A percentile compares a stretch with the other conserved stretches of the same genome.
These are phyloP conservation scores for Aleurites moluccanus DNA, from an alignment of 441 rosid species.

Conservation along the genomic window DNA sequence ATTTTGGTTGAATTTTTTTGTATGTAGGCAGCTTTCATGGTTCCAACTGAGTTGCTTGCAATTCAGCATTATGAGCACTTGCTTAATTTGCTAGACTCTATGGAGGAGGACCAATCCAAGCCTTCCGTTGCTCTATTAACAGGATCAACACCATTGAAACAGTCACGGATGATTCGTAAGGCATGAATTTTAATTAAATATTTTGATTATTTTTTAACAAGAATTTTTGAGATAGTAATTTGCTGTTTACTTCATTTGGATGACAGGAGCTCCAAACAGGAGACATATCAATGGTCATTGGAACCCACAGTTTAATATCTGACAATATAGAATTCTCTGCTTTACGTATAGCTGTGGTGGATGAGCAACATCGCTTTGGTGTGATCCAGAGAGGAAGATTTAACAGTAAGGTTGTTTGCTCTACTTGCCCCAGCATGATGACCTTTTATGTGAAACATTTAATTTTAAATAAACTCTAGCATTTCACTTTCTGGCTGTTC, in stretches of 20 bases:
- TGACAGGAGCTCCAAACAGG: slow-evolving; percentile 82
- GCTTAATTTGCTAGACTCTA: slow-evolving; percentile 61
- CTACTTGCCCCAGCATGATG: slow-evolving; percentile 8
- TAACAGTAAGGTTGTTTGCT: slow-evolving; percentile 81
- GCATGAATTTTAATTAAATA: slow-evolving; percentile 43
- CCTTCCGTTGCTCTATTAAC: slow-evolving; percentile 90
- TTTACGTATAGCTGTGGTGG: slow-evolving; percentile 89
- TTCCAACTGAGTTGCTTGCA: slow-evolving; percentile 96
- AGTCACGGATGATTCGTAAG: slow-evolving; percentile 83
- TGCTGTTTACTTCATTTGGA: slow-evolving; percentile 27
- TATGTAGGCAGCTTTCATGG: slow-evolving; percentile 97
- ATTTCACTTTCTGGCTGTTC: background rate
- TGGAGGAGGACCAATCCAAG: slow-evolving; percentile 55
- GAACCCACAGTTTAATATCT: slow-evolving; percentile 91
- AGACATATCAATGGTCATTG: slow-evolving; percentile 82
- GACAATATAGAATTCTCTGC: slow-evolving; percentile 80
- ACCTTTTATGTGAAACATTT: background rate
- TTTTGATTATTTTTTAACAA: slow-evolving; percentile 19
- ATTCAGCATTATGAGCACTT: slow-evolving; percentile 87
- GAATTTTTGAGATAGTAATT: slow-evolving; percentile 21
- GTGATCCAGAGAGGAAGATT: slow-evolving; percentile 97
- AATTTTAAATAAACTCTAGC: background rate
- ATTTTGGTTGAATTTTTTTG: slow-evolving; percentile 15
- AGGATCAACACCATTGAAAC: slow-evolving; percentile 82
- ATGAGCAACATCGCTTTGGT: slow-evolving; percentile 98